Conservation (phyloP, 345 rosid genomes). For the Gossypium australe region DNA sequence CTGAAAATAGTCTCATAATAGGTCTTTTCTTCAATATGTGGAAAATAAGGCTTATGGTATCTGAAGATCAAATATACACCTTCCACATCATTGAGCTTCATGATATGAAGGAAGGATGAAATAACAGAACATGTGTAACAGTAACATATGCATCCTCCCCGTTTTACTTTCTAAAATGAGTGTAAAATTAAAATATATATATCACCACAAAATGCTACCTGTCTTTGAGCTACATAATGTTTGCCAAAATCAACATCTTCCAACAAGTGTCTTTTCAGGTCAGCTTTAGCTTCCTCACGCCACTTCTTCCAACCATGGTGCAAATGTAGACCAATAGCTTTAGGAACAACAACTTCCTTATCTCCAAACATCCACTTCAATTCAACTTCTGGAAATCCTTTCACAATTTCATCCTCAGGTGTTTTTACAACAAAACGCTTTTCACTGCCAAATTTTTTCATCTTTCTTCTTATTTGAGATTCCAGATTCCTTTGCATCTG, state of each 20-base stretch:
- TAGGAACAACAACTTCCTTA: constrained; percentile 81
- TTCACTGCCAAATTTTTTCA: constrained; percentile 74
- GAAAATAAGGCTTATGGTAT: background rate
- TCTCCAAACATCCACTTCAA: constrained; percentile 93
- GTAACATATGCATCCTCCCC: background rate
- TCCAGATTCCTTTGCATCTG: constrained; percentile 66
- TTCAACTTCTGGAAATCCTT: constrained; percentile 86
- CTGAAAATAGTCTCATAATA: background rate
- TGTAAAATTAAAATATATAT: background rate
- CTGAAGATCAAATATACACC: background rate
- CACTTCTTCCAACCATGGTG: constrained; percentile 94
- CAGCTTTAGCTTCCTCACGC: constrained; percentile 86
- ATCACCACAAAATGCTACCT: constrained; percentile 36
- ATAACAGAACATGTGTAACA: background rate
- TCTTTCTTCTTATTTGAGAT: constrained; percentile 53
- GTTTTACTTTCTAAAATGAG: background rate
- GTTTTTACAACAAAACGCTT: constrained; percentile 57
- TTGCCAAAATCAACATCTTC: constrained; percentile 79
- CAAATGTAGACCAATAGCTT: constrained; percentile 65
- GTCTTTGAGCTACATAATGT: constrained; percentile 63
- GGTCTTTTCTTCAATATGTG: background rate
- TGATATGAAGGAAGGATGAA: background rate
- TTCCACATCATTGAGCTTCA: constrained; percentile 7
- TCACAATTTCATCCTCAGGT: constrained; percentile 70
- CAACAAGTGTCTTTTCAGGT: constrained; percentile 60